phyloP scores from a whole-genome alignment of 257 asterid genomes.

The Solanum lignicaule region DNA sequence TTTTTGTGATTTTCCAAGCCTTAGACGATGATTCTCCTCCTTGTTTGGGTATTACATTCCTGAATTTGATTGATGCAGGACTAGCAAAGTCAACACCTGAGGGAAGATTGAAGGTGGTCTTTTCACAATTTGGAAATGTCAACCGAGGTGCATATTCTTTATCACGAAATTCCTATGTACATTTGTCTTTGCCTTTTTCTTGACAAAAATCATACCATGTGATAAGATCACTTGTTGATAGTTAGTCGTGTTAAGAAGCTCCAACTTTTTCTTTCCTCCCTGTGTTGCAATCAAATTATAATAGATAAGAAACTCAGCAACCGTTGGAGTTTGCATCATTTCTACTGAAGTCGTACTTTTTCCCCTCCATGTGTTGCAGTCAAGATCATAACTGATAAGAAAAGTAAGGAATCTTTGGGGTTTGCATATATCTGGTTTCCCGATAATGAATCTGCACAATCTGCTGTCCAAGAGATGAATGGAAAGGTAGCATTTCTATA shows the following conservation, averaged over 20 bases:
- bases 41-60: not conserved
- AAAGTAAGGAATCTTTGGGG: not conserved
- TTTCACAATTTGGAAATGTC: slow-evolving; percentile 1
- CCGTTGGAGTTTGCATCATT: not conserved
- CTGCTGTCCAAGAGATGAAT: not conserved
- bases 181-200: not conserved
- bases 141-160: not conserved
- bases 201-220: not conserved
- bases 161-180: not conserved
- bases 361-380: not conserved
- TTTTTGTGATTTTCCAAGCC: not conserved
- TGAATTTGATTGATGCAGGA: not conserved
- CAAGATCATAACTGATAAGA: not conserved
- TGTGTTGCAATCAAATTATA: not conserved
- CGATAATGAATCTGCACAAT: not conserved
- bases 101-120: not conserved
- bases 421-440: slow-evolving; percentile 6
- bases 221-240: not conserved
- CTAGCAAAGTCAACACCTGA: slow-evolving; percentile 1
- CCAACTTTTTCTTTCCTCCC: not conserved
- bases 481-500: not conserved
- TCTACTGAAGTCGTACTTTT: not conserved
- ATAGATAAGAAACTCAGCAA: not conserved
- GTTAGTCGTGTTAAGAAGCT: too few relatives aligned
- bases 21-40: not conserved